These are phyloP conservation scores for Psidium friedrichsthalianum DNA, from an alignment of 345 rosid genomes.

Conservation along the genomic window DNA sequence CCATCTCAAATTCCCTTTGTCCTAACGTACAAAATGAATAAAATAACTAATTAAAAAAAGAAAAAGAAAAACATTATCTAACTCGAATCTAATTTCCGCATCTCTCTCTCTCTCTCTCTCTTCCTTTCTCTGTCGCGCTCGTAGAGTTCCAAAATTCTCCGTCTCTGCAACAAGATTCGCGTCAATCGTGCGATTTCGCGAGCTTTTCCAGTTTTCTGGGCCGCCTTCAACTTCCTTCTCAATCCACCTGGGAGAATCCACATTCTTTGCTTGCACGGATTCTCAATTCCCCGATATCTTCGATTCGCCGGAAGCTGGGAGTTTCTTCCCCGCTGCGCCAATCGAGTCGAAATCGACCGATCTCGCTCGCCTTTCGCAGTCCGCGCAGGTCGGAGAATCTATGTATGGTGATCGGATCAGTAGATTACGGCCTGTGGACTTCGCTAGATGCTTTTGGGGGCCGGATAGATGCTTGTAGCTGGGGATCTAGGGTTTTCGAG, in stretches of 20 bases:
- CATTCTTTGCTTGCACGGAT: not conserved
- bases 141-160: not conserved
- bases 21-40: not conserved
- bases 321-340: not conserved
- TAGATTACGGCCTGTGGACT: not conserved
- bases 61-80: not conserved
- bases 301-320: not conserved
- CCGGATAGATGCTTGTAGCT: conserved; percentile 69
- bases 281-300: not conserved
- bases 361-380: not conserved
- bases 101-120: not conserved
- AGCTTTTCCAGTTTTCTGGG: not conserved
- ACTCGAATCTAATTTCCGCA: not conserved
- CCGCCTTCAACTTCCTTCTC: not conserved
- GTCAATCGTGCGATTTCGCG: not conserved
- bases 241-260: not conserved
- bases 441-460: conserved; percentile 14
- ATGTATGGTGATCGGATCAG: conserved; percentile 4
- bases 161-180: not conserved
- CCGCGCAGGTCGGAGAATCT: not conserved
- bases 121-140: not conserved
- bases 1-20: not conserved
- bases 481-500: conserved; percentile 88
- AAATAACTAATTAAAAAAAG: too few relatives aligned
- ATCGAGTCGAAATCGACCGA: not conserved